These are phyloP conservation scores for Chamaecyparis obtusa DNA, from an alignment of 75 land plant species.

Conservation along the genomic window DNA sequence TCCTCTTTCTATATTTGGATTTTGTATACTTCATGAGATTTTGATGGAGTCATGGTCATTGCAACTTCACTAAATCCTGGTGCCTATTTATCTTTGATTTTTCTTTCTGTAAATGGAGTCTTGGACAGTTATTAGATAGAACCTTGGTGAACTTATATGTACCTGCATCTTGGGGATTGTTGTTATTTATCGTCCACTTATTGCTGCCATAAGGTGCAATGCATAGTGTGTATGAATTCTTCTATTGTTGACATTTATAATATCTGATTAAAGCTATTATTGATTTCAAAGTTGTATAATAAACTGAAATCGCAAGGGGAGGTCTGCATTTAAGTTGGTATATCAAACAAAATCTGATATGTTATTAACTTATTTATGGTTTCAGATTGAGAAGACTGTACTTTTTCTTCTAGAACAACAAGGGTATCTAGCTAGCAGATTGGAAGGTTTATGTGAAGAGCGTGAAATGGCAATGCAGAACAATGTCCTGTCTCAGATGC, in stretches of 20 bases:
- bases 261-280: neutral
- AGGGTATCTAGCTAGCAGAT: conserved; percentile 35
- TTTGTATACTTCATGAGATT: neutral
- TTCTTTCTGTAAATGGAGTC: neutral
- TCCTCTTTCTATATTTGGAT: neutral
- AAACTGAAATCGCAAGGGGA: neutral
- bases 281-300: neutral
- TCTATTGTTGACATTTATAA: too few relatives aligned
- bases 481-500: neutral
- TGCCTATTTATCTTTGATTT: neutral
- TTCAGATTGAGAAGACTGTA: conserved; percentile 48
- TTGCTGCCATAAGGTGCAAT: neutral
- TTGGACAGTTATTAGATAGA: neutral
- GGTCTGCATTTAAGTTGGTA: neutral
- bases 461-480: conserved; percentile 13
- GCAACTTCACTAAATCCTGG: neutral
- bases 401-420: conserved; percentile 40
- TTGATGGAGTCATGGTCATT: neutral
- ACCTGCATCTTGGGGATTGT: neutral
- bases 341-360: neutral
- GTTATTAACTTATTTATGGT: neutral
- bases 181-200: neutral
- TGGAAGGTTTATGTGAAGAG: conserved; percentile 29
- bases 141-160: neutral
- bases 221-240: neutral